Base-by-base conservation (phyloP, 2,329 filamentous ascomycete genomes). In the Amauroascus niger region DNA sequence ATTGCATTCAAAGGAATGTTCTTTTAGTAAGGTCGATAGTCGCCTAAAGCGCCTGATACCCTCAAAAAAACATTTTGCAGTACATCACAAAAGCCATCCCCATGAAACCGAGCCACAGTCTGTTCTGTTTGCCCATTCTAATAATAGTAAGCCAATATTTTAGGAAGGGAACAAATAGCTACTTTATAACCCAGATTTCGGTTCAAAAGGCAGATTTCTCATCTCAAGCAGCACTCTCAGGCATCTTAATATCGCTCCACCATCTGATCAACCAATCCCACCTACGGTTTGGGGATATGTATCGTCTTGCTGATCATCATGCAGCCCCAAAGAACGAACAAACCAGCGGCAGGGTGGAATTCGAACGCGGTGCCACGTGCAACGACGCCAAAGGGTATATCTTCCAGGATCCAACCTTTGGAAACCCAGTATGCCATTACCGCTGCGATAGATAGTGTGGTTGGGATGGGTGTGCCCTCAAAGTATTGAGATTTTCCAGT, bases 281-380 rank as follows among this genome's bases (percentile, higher is more conserved):
- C 8, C 58, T 59, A 80, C 50, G 79, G 89, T 80, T 98, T 98
- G 14, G 93, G 93, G 61, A 98, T 89, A 68, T 93, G 88, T 64
- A 98, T 82, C 30, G 83, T 91, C 79, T 91, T 94, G 75, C 88
- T 95, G 59, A 91, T 86, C 93, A 98, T 97, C 65, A 93, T 72
- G 67, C 87, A 94, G 18, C 90, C 93, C 67, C 95, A 88, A n/a
- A 89, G 62, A 55, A 94, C 76, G 71, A 96, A 98, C 56, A 97
- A 65, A 22, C 83, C 71, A 6, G 85, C 87, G 2, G 86, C 76
- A 13, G 93, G 91, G 68, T 98, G 93, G 57, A 96, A 82, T 71
- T 95, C 93, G 18, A 90, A 74, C 6, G 74, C 59, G 0, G 85
- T 82, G 20, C 86, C 89, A 52, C 77, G 68, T 28, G 82, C 75